Percentiles rank a stretch among this genome's conserved stretches.
Conservation (phyloP, 305 asterid genomes). For the Petunia hybrid region DNA sequence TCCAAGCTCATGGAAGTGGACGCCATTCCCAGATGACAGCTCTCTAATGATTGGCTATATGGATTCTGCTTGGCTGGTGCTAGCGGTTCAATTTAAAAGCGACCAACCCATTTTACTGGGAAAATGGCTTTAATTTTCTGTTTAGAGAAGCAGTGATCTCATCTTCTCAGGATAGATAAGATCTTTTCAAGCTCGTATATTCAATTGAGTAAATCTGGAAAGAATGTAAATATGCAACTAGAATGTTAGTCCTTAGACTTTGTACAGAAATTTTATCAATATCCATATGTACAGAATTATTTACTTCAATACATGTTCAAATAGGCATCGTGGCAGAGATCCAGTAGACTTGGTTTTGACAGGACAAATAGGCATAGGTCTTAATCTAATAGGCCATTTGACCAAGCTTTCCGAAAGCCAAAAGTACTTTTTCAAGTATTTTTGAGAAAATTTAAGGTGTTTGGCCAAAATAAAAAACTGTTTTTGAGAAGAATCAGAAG, state of each 20-base stretch:
- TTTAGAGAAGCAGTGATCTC: background rate
- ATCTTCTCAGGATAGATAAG: background rate
- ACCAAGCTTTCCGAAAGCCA: too few relatives aligned
- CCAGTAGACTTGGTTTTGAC: too few relatives aligned
- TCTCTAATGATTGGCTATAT: background rate
- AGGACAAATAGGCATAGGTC: too few relatives aligned
- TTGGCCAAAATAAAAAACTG: too few relatives aligned
- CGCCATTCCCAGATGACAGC: background rate
- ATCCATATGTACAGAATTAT: background rate
- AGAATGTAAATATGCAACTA: slow-evolving; percentile 7
- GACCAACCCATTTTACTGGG: slow-evolving; percentile 12
- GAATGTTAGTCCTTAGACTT: background rate
- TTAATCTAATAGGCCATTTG: too few relatives aligned
- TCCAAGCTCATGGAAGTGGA: background rate
- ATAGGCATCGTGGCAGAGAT: too few relatives aligned
- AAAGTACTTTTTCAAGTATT: too few relatives aligned
- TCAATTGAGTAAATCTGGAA: background rate
- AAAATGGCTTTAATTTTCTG: slow-evolving; percentile 1
- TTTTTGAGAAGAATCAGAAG: too few relatives aligned
- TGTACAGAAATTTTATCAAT: background rate
- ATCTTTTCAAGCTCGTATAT: background rate
- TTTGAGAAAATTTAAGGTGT: too few relatives aligned
- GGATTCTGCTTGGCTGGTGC: background rate
- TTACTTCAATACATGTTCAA: slow-evolving; percentile 3
- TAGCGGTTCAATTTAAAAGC: background rate